Base-by-base conservation (phyloP, 352 stramenopile genomes). In the Phytophthora sp. region DNA sequence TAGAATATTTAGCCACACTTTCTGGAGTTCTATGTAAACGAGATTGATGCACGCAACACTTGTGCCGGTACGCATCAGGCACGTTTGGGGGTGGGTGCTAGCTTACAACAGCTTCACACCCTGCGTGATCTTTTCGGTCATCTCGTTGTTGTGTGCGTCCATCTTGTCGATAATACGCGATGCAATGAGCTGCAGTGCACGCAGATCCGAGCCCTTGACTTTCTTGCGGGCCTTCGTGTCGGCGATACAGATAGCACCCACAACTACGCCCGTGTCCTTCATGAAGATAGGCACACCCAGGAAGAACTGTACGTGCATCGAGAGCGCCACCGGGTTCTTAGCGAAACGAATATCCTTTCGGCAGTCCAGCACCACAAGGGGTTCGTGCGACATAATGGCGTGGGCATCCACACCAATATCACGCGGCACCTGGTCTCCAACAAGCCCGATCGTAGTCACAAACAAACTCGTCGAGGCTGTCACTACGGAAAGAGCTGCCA, bases 281-380 rank as follows among this genome's bases (percentile, higher is more conserved):
- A 80, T 77, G 49, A 87, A 66, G 41, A 95, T 71, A 15, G 87
- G 87, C 8, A 95, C 46, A 11, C 76, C 82, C 32, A 94, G 74
- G 69, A 92, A 93, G 61, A 94, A 91, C 28, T 86, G 84, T 45
- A 95, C 85, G 26, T 87, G 72, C 51, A 91, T 74, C 12, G 81
- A 76, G 17, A 78, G 71, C 21, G 89, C 84, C 20, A 95, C 54
- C 38, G 85, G 87, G 64, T 94, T 95, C 58, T 82, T 86, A 21
- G 75, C 78, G 50, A 92, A 92, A 17, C 84, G 83, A 45, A 89
- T 76, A 67, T 95, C 87, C n/a, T 77, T 76, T 15, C 82, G 75
- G 18, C 72, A 81, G 63, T 93, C 84, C n/a, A 94, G 72, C 27
- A 95, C 63, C 44, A 94, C 75, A 0, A 91, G 78, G 13, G 84